phyloP scores from a whole-genome alignment of 768 basidiomycete species.

The Suillus variegatus region DNA sequence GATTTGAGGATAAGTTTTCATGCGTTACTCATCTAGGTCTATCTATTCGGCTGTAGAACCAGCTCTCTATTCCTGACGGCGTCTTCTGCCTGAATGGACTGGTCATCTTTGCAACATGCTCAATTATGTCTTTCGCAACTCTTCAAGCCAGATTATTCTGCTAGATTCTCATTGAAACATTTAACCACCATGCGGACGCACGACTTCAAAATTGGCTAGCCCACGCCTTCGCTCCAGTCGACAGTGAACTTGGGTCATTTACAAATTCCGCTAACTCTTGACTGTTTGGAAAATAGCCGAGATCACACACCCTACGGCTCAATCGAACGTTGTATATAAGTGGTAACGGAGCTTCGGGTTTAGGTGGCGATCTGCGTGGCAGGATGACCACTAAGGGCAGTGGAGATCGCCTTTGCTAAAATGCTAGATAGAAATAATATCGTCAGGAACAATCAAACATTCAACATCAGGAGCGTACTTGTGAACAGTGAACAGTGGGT shows the following conservation, averaged over 20 bases:
- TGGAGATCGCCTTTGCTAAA: slow-evolving; percentile 53
- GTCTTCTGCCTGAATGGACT: not conserved
- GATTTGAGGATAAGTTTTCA: too few relatives aligned
- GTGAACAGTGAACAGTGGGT: slow-evolving; percentile 65
- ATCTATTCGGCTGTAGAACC: too few relatives aligned
- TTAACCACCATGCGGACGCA: not conserved
- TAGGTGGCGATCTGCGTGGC: slow-evolving; percentile 14
- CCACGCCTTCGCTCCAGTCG: not conserved
- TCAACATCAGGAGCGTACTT: slow-evolving; percentile 40
- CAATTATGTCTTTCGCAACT: not conserved
- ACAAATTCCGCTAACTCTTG: not conserved
- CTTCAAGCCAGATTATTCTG: not conserved
- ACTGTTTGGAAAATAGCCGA: not conserved
- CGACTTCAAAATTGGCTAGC: not conserved
- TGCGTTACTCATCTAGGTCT: too few relatives aligned
- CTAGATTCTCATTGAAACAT: not conserved
- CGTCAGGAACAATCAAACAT: not conserved
- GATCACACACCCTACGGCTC: not conserved
- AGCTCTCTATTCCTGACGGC: too few relatives aligned
- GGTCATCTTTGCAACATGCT: not conserved
- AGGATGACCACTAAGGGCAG: slow-evolving; percentile 39
- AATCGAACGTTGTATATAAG: not conserved
- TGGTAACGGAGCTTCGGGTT: not conserved
- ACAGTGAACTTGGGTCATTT: not conserved
- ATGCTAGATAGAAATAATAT: slow-evolving; percentile 33